A percentile compares a stretch with the other conserved stretches of the same genome.
Conservation (phyloP, 2,329 filamentous ascomycete species). For the Keithomyces neogunnii region DNA sequence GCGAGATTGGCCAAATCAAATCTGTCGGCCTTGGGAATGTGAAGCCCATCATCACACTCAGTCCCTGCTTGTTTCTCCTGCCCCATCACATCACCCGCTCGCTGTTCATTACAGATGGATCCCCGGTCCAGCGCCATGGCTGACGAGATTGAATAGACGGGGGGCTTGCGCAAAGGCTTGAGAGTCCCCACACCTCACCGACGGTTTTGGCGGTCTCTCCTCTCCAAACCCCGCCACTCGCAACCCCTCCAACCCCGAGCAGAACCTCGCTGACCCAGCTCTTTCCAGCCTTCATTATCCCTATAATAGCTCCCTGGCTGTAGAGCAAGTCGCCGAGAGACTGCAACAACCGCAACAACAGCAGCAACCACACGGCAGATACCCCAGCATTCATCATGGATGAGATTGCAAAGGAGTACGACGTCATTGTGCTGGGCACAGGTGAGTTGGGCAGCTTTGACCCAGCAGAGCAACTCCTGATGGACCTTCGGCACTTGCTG, state of each 20-base stretch:
- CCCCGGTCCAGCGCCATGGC: background rate
- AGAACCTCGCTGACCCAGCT: constrained; percentile 2
- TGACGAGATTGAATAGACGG: background rate
- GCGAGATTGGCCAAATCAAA: background rate
- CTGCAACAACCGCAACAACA: too few relatives aligned
- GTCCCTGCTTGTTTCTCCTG: background rate
- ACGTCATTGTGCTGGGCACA: constrained; percentile 97
- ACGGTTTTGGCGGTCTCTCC: constrained; percentile 8
- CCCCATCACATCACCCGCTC: constrained; percentile 3
- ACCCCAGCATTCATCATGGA: constrained; percentile 58
- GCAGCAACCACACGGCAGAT: background rate
- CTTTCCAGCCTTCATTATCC: constrained; percentile 5
- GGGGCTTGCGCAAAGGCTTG: background rate
- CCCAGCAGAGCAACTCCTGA: background rate
- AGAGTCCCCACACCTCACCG: constrained; percentile 18
- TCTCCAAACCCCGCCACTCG: constrained; percentile 20
- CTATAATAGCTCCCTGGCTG: background rate
- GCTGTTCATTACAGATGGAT: constrained; percentile 2
- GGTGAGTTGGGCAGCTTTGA: constrained; percentile 46
- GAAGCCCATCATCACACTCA: background rate
- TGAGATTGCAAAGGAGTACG: constrained; percentile 96
- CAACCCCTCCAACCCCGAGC: constrained; percentile 14
- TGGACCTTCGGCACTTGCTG: background rate
- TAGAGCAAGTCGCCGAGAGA: too few relatives aligned
- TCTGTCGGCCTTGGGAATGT: background rate